Conservation (phyloP, 257 asterid genomes). For the Solanum rostratum region DNA sequence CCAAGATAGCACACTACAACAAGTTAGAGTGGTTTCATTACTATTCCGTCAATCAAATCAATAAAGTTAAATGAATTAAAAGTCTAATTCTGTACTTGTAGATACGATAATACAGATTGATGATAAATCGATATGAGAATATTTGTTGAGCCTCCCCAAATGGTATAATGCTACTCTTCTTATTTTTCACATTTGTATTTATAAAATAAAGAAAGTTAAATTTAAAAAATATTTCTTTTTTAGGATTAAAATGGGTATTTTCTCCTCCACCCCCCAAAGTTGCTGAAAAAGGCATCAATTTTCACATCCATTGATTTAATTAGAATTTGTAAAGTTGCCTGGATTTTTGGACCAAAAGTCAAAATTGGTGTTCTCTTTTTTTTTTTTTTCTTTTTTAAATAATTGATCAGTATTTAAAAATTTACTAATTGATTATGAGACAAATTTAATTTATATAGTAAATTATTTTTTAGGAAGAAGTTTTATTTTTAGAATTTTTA, state of each 20-base stretch:
- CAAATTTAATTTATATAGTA: background rate
- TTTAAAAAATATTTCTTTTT: background rate
- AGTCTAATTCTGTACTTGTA: too few relatives aligned
- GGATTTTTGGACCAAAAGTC: background rate
- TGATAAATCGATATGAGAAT: background rate
- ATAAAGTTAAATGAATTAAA: background rate
- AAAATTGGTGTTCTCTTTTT: background rate
- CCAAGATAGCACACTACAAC: background rate
- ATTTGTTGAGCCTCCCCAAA: background rate
- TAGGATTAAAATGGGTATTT: background rate
- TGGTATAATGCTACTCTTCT: background rate
- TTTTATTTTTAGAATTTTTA: background rate
- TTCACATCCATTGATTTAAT: background rate
- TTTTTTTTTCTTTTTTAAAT: background rate
- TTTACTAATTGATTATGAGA: accelerated
- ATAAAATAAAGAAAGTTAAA: background rate
- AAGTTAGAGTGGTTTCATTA: background rate
- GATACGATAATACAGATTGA: too few relatives aligned
- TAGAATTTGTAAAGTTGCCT: background rate
- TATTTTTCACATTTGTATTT: background rate
- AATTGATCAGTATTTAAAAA: background rate
- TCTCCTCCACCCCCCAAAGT: background rate
- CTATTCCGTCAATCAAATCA: background rate
- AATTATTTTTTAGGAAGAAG: accelerated
- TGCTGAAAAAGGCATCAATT: background rate